A percentile compares a stretch with the other conserved stretches of the same genome.
These are phyloP conservation scores for Piper betle DNA, from an alignment of 164 flowering plant species.

Conservation along the genomic window DNA sequence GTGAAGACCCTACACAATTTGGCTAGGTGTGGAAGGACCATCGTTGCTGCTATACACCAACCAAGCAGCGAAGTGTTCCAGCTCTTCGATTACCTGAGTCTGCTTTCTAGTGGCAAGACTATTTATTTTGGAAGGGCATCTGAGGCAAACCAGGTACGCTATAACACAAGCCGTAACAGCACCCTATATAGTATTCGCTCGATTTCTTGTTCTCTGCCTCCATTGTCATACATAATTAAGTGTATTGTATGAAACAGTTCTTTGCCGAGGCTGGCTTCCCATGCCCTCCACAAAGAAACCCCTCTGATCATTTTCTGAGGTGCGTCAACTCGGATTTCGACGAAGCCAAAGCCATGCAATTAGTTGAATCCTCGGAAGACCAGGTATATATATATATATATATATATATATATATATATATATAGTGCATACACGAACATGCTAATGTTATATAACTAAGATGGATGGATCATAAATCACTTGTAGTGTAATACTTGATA, in stretches of 20 bases:
- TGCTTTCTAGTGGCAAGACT: constrained; percentile 86
- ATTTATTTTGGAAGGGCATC: constrained; percentile 84
- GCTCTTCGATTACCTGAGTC: constrained; percentile 69
- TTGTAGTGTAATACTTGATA: no score
- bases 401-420: no score
- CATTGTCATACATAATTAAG: neutral
- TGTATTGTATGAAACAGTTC: constrained; percentile 51
- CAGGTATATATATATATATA: no score
- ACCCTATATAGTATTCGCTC: no score
- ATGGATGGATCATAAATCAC: no score
- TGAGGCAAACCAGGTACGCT: constrained; percentile 63
- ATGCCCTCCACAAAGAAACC: constrained; percentile 85
- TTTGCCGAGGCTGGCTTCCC: constrained; percentile 95
- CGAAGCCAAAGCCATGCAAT: no score
- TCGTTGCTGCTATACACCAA: constrained; percentile 87
- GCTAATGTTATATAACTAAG: no score
- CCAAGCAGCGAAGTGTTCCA: no score
- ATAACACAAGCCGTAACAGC: neutral
- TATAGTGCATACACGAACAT: no score
- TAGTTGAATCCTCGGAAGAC: no score
- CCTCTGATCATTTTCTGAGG: constrained; percentile 93
- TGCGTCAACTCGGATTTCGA: no score
- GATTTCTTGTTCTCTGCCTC: no score
- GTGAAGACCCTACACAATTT: constrained; percentile 72
- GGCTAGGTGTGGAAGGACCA: constrained; percentile 80